Percentiles rank a stretch among this genome's conserved stretches.
Conservation (phyloP, 495 filamentous ascomycete species). For the Penicillium atrosanguineum region DNA sequence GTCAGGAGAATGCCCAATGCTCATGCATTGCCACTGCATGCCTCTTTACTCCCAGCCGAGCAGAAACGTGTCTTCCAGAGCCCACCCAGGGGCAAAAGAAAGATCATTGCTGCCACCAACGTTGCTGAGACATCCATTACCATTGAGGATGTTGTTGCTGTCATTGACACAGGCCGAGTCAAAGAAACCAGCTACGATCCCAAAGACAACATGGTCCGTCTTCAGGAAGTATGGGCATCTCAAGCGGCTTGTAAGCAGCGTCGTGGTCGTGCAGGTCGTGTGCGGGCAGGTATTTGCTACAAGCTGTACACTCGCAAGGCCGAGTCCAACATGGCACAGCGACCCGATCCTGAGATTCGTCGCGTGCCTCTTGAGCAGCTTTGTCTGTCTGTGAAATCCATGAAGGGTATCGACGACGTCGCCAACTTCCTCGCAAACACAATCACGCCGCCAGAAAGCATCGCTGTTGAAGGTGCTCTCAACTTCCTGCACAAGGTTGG, state of each 20-base stretch:
- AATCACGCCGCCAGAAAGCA: slow-evolving; percentile 78
- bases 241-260: slow-evolving; percentile 93
- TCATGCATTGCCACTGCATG: slow-evolving; percentile 85
- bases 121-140: slow-evolving; percentile 98
- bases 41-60: slow-evolving; percentile 81
- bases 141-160: slow-evolving; percentile 93
- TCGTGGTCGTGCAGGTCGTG: slow-evolving; percentile 91
- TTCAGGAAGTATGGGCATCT: slow-evolving; percentile 94
- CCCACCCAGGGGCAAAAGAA: slow-evolving; percentile 75
- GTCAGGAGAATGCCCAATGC: slow-evolving; percentile 67
- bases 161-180: slow-evolving; percentile 91
- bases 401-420: slow-evolving; percentile 80
- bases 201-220: slow-evolving; percentile 87
- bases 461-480: slow-evolving; percentile 83
- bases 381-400: slow-evolving; percentile 89
- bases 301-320: slow-evolving; percentile 88
- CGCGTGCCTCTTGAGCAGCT: slow-evolving; percentile 92
- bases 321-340: slow-evolving; percentile 81
- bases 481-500: slow-evolving; percentile 78
- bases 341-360: slow-evolving; percentile 90
- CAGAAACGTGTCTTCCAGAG: slow-evolving; percentile 81
- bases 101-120: slow-evolving; percentile 92
- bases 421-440: slow-evolving; percentile 78
- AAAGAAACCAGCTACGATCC: slow-evolving; percentile 96
- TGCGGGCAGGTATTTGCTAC: slow-evolving; percentile 87